Conservation (phyloP, 2,329 filamentous ascomycete species). For the Fusarium guadeloupense region DNA sequence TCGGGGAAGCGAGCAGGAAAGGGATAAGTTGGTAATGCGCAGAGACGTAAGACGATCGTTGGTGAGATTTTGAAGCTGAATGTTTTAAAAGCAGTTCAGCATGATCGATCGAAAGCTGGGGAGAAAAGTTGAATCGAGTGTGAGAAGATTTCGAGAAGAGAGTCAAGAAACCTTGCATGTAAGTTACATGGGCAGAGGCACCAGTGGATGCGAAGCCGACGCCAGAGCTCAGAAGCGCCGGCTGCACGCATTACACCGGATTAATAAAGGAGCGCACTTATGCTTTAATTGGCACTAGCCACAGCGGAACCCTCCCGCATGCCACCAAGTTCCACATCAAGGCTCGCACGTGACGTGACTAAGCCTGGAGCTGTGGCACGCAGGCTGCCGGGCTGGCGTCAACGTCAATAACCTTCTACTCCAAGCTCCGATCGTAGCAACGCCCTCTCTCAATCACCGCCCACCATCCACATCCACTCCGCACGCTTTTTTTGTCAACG, state of each 20-base stretch:
- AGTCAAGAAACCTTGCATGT: constrained; percentile 23
- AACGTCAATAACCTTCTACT: constrained; percentile 43
- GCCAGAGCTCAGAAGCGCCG: constrained; percentile 24
- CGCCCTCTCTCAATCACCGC: constrained; percentile 27
- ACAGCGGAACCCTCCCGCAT: constrained; percentile 9
- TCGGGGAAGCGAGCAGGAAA: constrained; percentile 8
- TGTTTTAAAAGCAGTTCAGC: constrained; percentile 36
- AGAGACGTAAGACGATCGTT: not conserved
- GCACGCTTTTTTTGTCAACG: not conserved
- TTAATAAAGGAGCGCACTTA: constrained; percentile 44
- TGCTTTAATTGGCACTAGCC: constrained; percentile 13
- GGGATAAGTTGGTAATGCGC: constrained; percentile 1
- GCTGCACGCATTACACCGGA: constrained; percentile 44
- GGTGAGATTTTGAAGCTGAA: constrained; percentile 4
- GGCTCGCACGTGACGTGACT: constrained; percentile 42
- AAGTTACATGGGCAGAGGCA: constrained; percentile 36
- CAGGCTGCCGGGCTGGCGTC: constrained; percentile 49
- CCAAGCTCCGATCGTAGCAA: constrained; percentile 39
- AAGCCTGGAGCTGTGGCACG: constrained; percentile 44
- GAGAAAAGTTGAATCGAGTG: constrained; percentile 1
- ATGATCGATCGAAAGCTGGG: constrained; percentile 31
- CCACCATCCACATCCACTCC: constrained; percentile 18
- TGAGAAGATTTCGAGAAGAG: constrained; percentile 27
- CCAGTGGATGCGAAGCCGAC: constrained; percentile 30
- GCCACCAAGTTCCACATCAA: constrained; percentile 23